Conservation (phyloP, 2,329 filamentous ascomycete genomes). For the Aureobasidium leucospermi region DNA sequence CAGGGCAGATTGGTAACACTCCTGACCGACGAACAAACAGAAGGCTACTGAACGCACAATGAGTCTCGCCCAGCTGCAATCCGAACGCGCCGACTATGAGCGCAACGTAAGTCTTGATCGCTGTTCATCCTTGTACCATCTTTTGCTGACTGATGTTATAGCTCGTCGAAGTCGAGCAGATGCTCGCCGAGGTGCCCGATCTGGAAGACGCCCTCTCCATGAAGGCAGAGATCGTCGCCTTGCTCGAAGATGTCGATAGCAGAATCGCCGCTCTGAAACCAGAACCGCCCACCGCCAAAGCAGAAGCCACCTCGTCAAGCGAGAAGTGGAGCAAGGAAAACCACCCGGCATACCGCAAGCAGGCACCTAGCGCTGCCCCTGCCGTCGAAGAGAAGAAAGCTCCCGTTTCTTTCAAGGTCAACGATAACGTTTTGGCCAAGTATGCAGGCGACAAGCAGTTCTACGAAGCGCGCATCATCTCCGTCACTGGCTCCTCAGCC, state of each 20-base stretch:
- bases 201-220: conserved; percentile 71
- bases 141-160: conserved; percentile 28
- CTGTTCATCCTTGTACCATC: not conserved
- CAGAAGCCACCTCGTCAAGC: conserved; percentile 39
- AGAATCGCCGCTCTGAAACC: conserved; percentile 64
- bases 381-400: conserved; percentile 25
- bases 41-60: conserved; percentile 22
- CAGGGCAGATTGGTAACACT: conserved; percentile 3
- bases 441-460: conserved; percentile 89
- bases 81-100: conserved; percentile 11
- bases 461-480: conserved; percentile 88
- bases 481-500: conserved; percentile 84
- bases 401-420: conserved; percentile 65
- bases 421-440: conserved; percentile 83
- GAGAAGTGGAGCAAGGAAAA: conserved; percentile 62
- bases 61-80: conserved; percentile 17
- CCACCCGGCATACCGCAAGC: conserved; percentile 38
- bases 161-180: conserved; percentile 70
- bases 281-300: conserved; percentile 21
- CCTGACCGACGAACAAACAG: conserved; percentile 2
- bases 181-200: conserved; percentile 72
- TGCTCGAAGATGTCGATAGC: conserved; percentile 71
- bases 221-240: conserved; percentile 71
- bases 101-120: conserved; percentile 10
- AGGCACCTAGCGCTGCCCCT: conserved; percentile 23